Evolutionary conservation across 805 yeast genomes (phyloP).

Genomic region (Debaryomyces hansenii): DNA sequence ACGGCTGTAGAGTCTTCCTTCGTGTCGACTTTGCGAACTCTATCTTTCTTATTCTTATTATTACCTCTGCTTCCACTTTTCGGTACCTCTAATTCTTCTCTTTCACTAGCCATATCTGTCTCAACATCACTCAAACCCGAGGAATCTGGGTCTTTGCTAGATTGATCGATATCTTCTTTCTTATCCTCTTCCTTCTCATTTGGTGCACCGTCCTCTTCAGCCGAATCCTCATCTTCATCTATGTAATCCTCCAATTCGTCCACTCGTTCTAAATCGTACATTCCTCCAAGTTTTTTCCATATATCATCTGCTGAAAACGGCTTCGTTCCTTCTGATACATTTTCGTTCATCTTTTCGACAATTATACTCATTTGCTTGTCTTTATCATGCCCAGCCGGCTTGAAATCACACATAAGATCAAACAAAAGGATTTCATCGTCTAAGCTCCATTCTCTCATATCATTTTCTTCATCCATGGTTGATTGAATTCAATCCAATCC

Average conservation of each 20-base stretch:
- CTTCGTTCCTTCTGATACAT: constrained; percentile 14
- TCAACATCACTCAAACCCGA: constrained; percentile 13
- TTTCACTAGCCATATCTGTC: constrained; percentile 5
- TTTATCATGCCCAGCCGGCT: constrained; percentile 62
- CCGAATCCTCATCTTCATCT: constrained; percentile 16
- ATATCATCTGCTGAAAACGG: constrained; percentile 49
- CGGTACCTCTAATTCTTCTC: neutral
- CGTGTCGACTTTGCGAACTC: neutral
- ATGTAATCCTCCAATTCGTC: constrained; percentile 50
- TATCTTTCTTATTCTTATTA: constrained; percentile 5
- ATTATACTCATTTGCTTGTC: constrained; percentile 44
- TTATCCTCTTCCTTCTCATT: constrained; percentile 5
- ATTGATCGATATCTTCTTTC: constrained; percentile 6
- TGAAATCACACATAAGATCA: constrained; percentile 59
- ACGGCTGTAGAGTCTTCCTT: neutral
- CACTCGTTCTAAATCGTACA: constrained; percentile 58
- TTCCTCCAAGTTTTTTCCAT: constrained; percentile 53
- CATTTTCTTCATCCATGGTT: neutral
- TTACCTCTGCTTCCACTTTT: neutral
- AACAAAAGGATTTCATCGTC: constrained; percentile 65
- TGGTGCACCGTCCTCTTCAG: constrained; percentile 11
- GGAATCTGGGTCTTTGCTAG: constrained; percentile 7
- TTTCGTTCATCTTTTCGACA: constrained; percentile 37
- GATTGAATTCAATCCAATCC: neutral
- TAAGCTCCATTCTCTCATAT: constrained; percentile 47